phyloP scores from a whole-genome alignment of 495 filamentous ascomycete genomes.

The Tetracladium setigerum region DNA sequence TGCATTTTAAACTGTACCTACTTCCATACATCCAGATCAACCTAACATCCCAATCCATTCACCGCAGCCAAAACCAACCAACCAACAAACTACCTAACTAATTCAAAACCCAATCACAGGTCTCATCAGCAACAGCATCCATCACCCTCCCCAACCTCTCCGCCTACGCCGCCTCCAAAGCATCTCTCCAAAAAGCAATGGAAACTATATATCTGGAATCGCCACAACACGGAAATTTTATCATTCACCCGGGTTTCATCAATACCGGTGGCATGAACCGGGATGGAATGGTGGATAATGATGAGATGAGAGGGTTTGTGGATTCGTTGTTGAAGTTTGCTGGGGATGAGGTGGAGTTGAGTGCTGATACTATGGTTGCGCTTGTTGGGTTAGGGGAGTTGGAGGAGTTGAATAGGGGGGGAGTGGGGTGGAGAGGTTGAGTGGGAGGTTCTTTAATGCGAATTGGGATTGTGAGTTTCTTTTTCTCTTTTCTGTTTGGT shows the following conservation, averaged over 20 bases:
- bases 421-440: too few species aligned
- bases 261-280: too few species aligned
- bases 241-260: not conserved
- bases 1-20: too few species aligned
- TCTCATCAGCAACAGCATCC: too few species aligned
- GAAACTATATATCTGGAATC: not conserved
- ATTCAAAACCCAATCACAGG: too few species aligned
- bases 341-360: not conserved
- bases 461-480: too few species aligned
- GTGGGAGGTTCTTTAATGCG: too few species aligned
- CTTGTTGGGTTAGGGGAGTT: not conserved
- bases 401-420: not conserved
- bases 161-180: not conserved
- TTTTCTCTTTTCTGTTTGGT: too few species aligned
- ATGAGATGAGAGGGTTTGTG: not conserved
- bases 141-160: too few species aligned
- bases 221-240: not conserved
- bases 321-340: not conserved
- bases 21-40: too few species aligned
- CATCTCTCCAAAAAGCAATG: not conserved
- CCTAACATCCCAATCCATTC: too few species aligned
- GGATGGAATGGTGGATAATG: too few species aligned
- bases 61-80: not conserved
- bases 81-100: not conserved
- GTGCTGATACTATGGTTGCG: not conserved